Evolutionary conservation across 2,329 filamentous ascomycete species (phyloP).

Genomic region (Pseudogymnoascus sp.): DNA sequence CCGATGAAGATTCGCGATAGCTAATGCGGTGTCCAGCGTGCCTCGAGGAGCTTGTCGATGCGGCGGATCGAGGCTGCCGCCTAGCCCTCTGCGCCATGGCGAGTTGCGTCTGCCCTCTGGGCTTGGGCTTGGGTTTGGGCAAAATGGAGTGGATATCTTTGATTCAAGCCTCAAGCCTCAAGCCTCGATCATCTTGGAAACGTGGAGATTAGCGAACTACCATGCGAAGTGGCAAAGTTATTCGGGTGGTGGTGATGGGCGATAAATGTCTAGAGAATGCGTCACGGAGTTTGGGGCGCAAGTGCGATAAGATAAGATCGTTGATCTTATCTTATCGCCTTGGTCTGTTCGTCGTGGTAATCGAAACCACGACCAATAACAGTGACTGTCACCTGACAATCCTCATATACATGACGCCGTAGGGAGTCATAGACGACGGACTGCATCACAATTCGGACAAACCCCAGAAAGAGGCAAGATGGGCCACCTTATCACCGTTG

Average conservation of each 20-base stretch:
- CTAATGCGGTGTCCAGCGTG: neutral
- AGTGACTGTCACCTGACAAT: too few relatives aligned
- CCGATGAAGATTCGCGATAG: constrained; percentile 1
- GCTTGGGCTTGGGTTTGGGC: neutral
- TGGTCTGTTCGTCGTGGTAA: neutral
- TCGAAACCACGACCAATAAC: too few relatives aligned
- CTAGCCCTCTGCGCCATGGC: neutral
- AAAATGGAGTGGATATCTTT: neutral
- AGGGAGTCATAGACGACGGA: neutral
- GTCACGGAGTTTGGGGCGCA: neutral
- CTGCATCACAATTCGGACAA: neutral
- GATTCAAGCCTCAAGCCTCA: neutral
- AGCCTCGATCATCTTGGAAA: neutral
- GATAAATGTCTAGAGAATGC: neutral
- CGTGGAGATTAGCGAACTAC: neutral
- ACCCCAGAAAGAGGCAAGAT: neutral
- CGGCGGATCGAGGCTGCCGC: neutral
- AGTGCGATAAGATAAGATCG: neutral
- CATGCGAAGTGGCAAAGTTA: neutral
- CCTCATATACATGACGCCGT: neutral
- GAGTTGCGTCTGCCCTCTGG: neutral
- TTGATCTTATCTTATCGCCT: neutral
- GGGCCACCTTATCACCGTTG: neutral
- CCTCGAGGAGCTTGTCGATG: neutral
- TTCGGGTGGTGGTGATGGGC: neutral